phyloP scores from a whole-genome alignment of 805 yeast species.

The Candida xyloterini region DNA sequence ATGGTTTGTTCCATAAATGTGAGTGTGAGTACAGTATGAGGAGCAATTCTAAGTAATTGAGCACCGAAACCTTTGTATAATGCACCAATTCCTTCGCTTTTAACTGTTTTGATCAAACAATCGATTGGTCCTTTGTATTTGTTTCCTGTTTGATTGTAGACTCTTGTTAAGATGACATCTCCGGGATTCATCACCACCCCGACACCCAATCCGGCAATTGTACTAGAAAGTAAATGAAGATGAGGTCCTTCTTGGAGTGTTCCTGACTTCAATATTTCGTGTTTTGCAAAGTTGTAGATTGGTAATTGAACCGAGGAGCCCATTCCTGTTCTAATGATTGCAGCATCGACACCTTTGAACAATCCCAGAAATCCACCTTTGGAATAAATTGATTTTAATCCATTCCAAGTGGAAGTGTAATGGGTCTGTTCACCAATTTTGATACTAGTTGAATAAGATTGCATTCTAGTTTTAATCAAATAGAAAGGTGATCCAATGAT shows the following conservation, averaged over 20 bases:
- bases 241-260: conserved; percentile 60
- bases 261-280: conserved; percentile 50
- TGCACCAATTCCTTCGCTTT: conserved; percentile 80
- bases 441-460: conserved; percentile 68
- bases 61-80: conserved; percentile 95
- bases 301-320: conserved; percentile 97
- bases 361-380: conserved; percentile 76
- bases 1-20: conserved; percentile 95
- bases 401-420: conserved; percentile 68
- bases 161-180: conserved; percentile 92
- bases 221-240: conserved; percentile 69
- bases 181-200: conserved; percentile 96
- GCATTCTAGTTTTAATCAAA: conserved; percentile 94
- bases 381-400: conserved; percentile 56
- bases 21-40: conserved; percentile 87
- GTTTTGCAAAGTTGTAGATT: conserved; percentile 75
- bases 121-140: conserved; percentile 85
- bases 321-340: conserved; percentile 88
- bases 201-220: conserved; percentile 86
- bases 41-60: conserved; percentile 87
- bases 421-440: conserved; percentile 91
- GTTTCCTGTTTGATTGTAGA: conserved; percentile 90
- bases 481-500: conserved; percentile 87
- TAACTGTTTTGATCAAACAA: conserved; percentile 80
- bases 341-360: conserved; percentile 92